Conservation (phyloP, 352 stramenopile species). For the Pythium vanterpoolii region DNA sequence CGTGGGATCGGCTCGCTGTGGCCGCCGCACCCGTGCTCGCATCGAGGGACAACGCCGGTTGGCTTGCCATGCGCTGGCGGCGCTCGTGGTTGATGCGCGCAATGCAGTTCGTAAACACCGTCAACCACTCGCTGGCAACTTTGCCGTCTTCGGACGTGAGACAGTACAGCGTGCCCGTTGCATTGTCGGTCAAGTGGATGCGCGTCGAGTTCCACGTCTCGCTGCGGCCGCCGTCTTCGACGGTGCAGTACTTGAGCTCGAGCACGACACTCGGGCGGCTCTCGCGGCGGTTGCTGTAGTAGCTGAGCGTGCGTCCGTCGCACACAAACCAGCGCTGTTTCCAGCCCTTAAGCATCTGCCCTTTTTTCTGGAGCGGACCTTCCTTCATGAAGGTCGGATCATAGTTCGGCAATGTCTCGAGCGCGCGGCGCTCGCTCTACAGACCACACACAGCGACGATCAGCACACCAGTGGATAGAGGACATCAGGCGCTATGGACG, state of each 20-base stretch:
- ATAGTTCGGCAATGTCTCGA: constrained; percentile 47
- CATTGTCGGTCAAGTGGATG: constrained; percentile 78
- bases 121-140: constrained; percentile 72
- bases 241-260: constrained; percentile 68
- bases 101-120: constrained; percentile 64
- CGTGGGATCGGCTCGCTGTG: background rate
- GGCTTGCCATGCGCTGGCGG: constrained; percentile 1
- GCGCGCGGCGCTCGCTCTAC: constrained; percentile 50
- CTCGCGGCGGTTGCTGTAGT: constrained; percentile 81
- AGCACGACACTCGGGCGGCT: constrained; percentile 80
- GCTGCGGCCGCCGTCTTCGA: constrained; percentile 76
- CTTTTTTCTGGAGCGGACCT: constrained; percentile 84
- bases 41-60: background rate
- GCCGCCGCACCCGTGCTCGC: background rate
- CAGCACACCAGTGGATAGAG: constrained; percentile 9
- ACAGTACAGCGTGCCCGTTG: constrained; percentile 78
- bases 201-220: constrained; percentile 85
- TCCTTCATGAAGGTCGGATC: constrained; percentile 75
- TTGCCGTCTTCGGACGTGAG: constrained; percentile 68
- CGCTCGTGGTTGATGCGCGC: constrained; percentile 38
- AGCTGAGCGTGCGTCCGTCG: constrained; percentile 71
- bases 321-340: constrained; percentile 87
- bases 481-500: background rate
- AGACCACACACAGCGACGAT: constrained; percentile 16
- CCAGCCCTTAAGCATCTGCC: constrained; percentile 75